phyloP scores from a whole-genome alignment of 352 stramenopile species.

The Globisporangium splendens region DNA sequence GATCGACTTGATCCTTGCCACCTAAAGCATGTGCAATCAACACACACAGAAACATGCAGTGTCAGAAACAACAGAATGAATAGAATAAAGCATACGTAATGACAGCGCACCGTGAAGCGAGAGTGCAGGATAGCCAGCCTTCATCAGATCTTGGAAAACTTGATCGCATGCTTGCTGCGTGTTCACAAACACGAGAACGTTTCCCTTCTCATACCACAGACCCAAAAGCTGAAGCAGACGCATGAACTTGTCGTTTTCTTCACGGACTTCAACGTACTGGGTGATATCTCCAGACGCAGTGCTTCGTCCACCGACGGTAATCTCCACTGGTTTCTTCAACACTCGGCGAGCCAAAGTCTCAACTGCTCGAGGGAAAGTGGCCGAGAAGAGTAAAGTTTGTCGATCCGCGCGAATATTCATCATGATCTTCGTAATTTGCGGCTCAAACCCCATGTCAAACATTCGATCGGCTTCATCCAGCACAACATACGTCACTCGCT shows the following conservation, averaged over 20 bases:
- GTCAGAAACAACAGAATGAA: background rate
- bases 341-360: slow-evolving; percentile 88
- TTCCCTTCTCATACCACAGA: slow-evolving; percentile 96
- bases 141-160: slow-evolving; percentile 96
- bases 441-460: slow-evolving; percentile 99
- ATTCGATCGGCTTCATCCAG: slow-evolving; percentile 99
- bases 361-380: slow-evolving; percentile 95
- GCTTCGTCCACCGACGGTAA: slow-evolving; percentile 94
- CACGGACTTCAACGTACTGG: slow-evolving; percentile 98
- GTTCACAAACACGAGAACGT: slow-evolving; percentile 99
- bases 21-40: slow-evolving; percentile 40
- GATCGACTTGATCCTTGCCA: slow-evolving; percentile 99
- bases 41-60: background rate
- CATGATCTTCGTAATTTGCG: slow-evolving; percentile 97
- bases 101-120: slow-evolving; percentile 91
- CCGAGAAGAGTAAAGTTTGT: slow-evolving; percentile 96
- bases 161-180: slow-evolving; percentile 97
- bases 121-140: slow-evolving; percentile 94
- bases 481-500: slow-evolving; percentile 97
- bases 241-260: slow-evolving; percentile 99
- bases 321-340: slow-evolving; percentile 95
- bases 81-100: too few relatives aligned
- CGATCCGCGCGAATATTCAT: slow-evolving; percentile 89
- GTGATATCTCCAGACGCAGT: slow-evolving; percentile 96
- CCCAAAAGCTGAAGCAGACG: slow-evolving; percentile 95